phyloP scores from a whole-genome alignment of 345 rosid species.

The Eutrema yunnanense region DNA sequence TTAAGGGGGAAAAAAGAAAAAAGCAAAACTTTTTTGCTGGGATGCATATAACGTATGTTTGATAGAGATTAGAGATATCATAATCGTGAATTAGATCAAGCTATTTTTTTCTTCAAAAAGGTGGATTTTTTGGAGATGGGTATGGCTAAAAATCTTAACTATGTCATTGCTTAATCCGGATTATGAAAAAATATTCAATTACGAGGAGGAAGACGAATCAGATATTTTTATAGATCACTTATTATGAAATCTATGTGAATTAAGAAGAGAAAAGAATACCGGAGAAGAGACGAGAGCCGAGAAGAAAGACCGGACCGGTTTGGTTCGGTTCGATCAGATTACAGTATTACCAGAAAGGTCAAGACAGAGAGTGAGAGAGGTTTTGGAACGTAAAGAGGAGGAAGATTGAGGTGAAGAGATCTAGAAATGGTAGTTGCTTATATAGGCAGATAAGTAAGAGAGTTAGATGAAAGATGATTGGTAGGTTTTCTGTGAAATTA shows the following conservation, averaged over 20 bases:
- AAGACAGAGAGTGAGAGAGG: conserved; percentile 5
- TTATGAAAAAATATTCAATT: not conserved
- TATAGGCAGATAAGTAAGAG: conserved; percentile 20
- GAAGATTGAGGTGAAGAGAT: not conserved
- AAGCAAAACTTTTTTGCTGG: not conserved
- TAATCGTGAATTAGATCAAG: not conserved
- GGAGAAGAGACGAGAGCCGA: not conserved
- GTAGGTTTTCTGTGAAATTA: not conserved
- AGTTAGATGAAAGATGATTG: conserved; percentile 12
- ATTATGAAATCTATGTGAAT: not conserved
- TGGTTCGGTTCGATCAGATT: not conserved
- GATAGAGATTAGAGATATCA: not conserved
- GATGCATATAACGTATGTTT: not conserved
- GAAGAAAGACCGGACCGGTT: not conserved
- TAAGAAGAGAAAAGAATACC: conserved; percentile 9
- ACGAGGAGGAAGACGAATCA: not conserved
- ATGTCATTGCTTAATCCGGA: not conserved
- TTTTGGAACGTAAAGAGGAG: not conserved
- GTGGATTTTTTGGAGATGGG: not conserved
- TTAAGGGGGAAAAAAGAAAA: not conserved
- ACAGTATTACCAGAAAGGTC: not conserved
- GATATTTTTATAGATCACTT: not conserved
- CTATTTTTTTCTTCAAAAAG: not conserved
- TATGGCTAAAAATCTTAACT: not conserved
- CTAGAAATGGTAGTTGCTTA: not conserved